These are phyloP conservation scores for Phoma sp. DNA, from an alignment of 2,329 filamentous ascomycete genomes.

Conservation along the genomic window DNA sequence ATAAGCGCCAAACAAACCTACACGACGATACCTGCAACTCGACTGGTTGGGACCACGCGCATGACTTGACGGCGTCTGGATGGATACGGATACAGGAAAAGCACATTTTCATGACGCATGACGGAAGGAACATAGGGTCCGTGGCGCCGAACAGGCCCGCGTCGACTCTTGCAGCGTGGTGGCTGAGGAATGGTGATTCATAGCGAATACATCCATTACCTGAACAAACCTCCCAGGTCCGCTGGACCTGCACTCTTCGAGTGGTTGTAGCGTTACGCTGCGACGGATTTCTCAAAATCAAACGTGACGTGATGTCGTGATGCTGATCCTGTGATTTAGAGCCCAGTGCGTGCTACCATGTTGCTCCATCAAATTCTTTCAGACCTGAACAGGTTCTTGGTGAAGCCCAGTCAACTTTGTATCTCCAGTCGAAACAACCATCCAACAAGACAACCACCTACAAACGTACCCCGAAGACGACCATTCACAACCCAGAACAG, in stretches of 20 bases:
- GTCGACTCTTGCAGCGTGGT: conserved; percentile 56
- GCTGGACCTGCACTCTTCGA: conserved; percentile 4
- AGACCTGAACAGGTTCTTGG: too few species aligned
- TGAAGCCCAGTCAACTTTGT: too few species aligned
- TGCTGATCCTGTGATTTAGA: not conserved
- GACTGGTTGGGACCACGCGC: conserved; percentile 19
- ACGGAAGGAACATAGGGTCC: conserved; percentile 35
- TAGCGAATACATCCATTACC: conserved; percentile 56
- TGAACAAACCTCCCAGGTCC: conserved; percentile 54
- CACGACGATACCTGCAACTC: not conserved
- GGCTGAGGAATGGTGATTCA: conserved; percentile 58
- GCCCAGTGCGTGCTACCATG: too few species aligned
- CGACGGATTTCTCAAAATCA: not conserved
- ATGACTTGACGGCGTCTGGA: conserved; percentile 37
- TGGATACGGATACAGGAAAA: conserved; percentile 30
- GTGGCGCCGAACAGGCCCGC: conserved; percentile 29
- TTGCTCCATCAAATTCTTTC: too few species aligned
- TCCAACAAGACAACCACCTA: not conserved
- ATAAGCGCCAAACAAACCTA: conserved; percentile 57
- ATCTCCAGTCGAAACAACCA: too few species aligned
- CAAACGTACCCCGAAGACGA: too few species aligned
- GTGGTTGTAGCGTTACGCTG: not conserved
- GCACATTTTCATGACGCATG: conserved; percentile 23
- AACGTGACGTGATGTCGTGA: conserved; percentile 3
- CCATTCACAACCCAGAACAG: too few species aligned